phyloP scores from a whole-genome alignment of 495 filamentous ascomycete species.

The Corynascus novoguineensis region DNA sequence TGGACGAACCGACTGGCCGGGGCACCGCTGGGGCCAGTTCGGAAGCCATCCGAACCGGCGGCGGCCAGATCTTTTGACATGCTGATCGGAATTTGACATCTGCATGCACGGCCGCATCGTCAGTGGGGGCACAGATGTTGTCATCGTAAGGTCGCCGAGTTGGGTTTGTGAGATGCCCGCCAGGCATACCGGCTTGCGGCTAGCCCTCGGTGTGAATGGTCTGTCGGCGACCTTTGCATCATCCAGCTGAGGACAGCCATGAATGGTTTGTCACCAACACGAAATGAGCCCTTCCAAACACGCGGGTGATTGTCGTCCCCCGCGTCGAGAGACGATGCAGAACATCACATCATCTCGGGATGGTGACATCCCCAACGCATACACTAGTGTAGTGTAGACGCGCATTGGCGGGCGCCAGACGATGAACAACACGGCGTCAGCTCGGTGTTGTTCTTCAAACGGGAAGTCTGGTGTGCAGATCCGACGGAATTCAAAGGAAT shows the following conservation, averaged over 20 bases:
- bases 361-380: background rate
- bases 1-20: background rate
- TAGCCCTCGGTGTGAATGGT: background rate
- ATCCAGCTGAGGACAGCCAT: background rate
- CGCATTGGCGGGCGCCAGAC: background rate
- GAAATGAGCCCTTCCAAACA: too few relatives aligned
- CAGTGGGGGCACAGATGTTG: constrained; percentile 5
- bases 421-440: too few relatives aligned
- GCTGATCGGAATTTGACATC: constrained; percentile 1
- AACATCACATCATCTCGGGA: too few relatives aligned
- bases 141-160: background rate
- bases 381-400: background rate
- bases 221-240: background rate
- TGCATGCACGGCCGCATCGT: background rate
- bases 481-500: too few relatives aligned
- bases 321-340: too few relatives aligned
- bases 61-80: background rate
- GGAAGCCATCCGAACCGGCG: background rate
- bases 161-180: background rate
- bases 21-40: background rate
- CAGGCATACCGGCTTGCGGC: background rate
- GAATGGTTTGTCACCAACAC: too few relatives aligned
- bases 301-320: background rate
- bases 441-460: too few relatives aligned
- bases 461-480: too few relatives aligned